Percentiles rank a stretch among this genome's conserved stretches.
These are phyloP conservation scores for Phytophthora sp. DNA, from an alignment of 352 stramenopile species.

Conservation along the genomic window DNA sequence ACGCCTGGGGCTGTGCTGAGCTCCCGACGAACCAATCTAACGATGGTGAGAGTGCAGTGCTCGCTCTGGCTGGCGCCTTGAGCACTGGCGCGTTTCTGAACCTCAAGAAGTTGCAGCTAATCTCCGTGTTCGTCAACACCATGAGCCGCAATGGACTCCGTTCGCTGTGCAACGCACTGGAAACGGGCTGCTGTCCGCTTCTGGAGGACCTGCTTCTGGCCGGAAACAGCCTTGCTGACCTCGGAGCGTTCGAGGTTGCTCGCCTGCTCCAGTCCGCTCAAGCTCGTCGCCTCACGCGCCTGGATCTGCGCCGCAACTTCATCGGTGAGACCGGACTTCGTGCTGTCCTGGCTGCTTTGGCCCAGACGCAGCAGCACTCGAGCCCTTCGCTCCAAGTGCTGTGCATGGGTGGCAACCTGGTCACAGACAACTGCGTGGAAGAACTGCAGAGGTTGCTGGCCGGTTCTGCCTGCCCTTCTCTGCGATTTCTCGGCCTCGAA, in stretches of 20 bases:
- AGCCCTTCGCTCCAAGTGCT: conserved; percentile 59
- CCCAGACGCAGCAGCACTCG: conserved; percentile 15
- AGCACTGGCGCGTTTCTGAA: conserved; percentile 38
- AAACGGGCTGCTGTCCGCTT: conserved; percentile 49
- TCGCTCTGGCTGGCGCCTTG: conserved; percentile 48
- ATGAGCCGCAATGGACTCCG: conserved; percentile 51
- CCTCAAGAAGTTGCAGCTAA: conserved; percentile 64
- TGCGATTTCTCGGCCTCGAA: conserved; percentile 79
- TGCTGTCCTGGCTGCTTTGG: conserved; percentile 44
- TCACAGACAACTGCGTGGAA: conserved; percentile 78
- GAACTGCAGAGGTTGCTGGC: conserved; percentile 51
- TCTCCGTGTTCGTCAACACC: conserved; percentile 80
- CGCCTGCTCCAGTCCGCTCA: conserved; percentile 41
- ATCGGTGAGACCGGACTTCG: conserved; percentile 67
- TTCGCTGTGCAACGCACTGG: conserved; percentile 49
- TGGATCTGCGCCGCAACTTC: conserved; percentile 77
- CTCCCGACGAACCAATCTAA: conserved; percentile 62
- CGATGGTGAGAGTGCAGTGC: conserved; percentile 55
- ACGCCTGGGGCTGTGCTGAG: conserved; percentile 69
- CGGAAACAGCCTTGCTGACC: conserved; percentile 71
- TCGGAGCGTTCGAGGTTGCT: conserved; percentile 54
- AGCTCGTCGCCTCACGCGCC: conserved; percentile 43
- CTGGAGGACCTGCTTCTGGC: conserved; percentile 66
- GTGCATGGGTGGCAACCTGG: conserved; percentile 81
- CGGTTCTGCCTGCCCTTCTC: conserved; percentile 39